Evolutionary conservation across 2,329 filamentous ascomycete species (phyloP).

Genomic region (Cercospora sojina): DNA sequence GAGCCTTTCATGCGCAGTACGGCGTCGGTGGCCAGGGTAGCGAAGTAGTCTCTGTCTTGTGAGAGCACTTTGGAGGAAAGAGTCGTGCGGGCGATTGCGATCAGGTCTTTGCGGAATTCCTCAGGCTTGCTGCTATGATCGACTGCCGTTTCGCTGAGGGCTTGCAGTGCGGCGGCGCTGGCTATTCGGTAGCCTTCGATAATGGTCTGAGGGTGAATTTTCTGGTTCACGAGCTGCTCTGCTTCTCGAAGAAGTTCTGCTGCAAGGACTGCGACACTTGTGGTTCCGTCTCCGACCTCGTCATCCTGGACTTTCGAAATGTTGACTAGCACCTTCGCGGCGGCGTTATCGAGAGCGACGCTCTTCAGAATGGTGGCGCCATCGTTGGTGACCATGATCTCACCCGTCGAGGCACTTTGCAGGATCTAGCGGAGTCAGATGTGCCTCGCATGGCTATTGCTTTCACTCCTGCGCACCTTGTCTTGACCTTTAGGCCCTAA

Average conservation of each 20-base stretch:
- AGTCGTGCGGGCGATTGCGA: slow-evolving; percentile 89
- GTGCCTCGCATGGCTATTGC: slow-evolving; percentile 58
- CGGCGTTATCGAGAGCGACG: slow-evolving; percentile 96
- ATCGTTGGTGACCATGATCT: slow-evolving; percentile 98
- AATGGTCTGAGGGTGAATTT: slow-evolving; percentile 98
- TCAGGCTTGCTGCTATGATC: slow-evolving; percentile 83
- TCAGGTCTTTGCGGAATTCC: slow-evolving; percentile 84
- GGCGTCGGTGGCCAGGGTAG: slow-evolving; percentile 84
- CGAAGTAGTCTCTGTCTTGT: slow-evolving; percentile 90
- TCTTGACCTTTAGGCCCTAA: slow-evolving; percentile 98
- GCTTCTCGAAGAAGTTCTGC: slow-evolving; percentile 94
- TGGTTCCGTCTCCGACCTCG: slow-evolving; percentile 96
- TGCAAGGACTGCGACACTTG: slow-evolving; percentile 92
- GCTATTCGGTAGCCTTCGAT: slow-evolving; percentile 99
- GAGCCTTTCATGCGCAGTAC: slow-evolving; percentile 86
- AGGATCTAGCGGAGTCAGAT: slow-evolving; percentile 45
- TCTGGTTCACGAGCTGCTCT: slow-evolving; percentile 94
- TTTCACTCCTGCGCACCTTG: slow-evolving; percentile 69
- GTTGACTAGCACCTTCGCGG: slow-evolving; percentile 96
- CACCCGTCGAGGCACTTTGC: slow-evolving; percentile 71
- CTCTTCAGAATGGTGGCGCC: slow-evolving; percentile 97
- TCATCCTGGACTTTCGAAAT: slow-evolving; percentile 99
- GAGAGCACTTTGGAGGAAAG: slow-evolving; percentile 95
- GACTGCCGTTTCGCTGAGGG: slow-evolving; percentile 78
- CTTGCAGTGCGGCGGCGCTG: slow-evolving; percentile 79